Evolutionary conservation across 345 rosid species (phyloP), one percentile per base, ranked within the genome.

Genomic region (Murraya paniculata): DNA sequence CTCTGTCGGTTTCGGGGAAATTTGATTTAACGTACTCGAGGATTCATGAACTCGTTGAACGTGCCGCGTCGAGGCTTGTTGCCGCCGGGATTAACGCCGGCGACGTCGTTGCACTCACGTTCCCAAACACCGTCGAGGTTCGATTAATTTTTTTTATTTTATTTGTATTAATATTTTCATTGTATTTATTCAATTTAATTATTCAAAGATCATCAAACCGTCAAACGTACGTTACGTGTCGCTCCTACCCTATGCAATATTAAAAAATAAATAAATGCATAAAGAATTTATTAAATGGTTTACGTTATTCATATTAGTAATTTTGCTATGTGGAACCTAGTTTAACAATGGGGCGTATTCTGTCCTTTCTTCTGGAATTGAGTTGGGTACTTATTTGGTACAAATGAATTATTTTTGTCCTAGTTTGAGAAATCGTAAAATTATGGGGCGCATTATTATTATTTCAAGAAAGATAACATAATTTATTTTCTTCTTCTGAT

Each of bases 31-130:
- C 93, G 7, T 80, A 88, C 71, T 83, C 85, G 71, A 88, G 87
- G 28, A 90, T 90, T 73, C 79, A 85, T 60, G 88, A 85, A 68
- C 81, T 87, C 16, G 85, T 90, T 11, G 90, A 89, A 62, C 71
- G 78, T 36, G 89, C 90, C 53, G 90, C 92, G 70, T 78, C 88
- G 68, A 80, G 84, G 13, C 91, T 90, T 36, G 84, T 81, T 22
- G 79, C 87, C 19, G 80, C 84, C 2, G 92, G 92, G 3, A 79
- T 89, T 65, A 73, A 79, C 5, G 85, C 91, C 13, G 92, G 90
- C 6, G 90, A 90, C 66, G 90, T 89, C 4, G 92, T 90, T 35
- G 94, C 94, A 35, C 88, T 90, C 38, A 81, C 91, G 18, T 89
- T 90, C 71, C 91, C 91, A 5, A 89, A 87, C 81, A 78, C 86